These are phyloP conservation scores for Chlorella sorokiniana DNA, from an alignment of 139 green algal species.

Conservation along the genomic window DNA sequence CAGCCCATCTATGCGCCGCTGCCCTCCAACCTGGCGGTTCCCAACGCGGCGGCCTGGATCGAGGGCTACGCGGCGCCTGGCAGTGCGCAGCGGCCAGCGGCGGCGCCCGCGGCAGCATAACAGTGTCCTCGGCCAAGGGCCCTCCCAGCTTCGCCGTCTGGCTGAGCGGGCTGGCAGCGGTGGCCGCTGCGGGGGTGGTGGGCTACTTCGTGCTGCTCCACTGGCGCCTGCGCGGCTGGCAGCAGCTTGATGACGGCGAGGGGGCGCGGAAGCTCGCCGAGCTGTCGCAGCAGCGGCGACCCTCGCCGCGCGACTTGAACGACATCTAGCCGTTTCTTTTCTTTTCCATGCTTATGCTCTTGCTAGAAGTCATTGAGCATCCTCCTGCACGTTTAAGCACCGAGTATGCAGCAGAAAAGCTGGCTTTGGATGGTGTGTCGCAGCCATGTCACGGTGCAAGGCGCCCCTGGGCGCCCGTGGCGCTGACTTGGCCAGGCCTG, in stretches of 20 bases:
- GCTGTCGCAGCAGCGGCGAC: not conserved
- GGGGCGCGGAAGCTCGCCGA: slow-evolving; percentile 1
- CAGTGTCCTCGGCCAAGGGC: not conserved
- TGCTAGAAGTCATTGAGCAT: too few species aligned
- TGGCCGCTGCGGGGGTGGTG: slow-evolving; percentile 5
- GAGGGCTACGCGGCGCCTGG: not conserved
- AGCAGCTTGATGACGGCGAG: slow-evolving; percentile 1
- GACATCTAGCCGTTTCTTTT: too few species aligned
- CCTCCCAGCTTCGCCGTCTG: slow-evolving; percentile 12
- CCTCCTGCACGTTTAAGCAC: too few species aligned
- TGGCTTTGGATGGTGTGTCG: too few species aligned
- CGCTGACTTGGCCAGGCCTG: too few species aligned
- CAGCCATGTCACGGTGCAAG: too few species aligned
- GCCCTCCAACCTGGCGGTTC: not conserved
- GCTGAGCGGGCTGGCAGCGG: not conserved
- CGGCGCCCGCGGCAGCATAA: not conserved
- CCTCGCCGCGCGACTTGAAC: not conserved
- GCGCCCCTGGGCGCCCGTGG: too few species aligned
- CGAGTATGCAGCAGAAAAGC: too few species aligned
- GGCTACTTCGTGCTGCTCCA: slow-evolving; percentile 17
- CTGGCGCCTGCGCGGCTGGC: slow-evolving; percentile 10
- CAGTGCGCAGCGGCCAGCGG: not conserved
- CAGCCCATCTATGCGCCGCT: slow-evolving; percentile 8
- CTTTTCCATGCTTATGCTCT: too few species aligned
- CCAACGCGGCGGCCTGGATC: not conserved